Percentiles rank a stretch among this genome's conserved stretches.
Conservation (phyloP, 148 eudicot genomes). For the Heliamphora exappendiculata region DNA sequence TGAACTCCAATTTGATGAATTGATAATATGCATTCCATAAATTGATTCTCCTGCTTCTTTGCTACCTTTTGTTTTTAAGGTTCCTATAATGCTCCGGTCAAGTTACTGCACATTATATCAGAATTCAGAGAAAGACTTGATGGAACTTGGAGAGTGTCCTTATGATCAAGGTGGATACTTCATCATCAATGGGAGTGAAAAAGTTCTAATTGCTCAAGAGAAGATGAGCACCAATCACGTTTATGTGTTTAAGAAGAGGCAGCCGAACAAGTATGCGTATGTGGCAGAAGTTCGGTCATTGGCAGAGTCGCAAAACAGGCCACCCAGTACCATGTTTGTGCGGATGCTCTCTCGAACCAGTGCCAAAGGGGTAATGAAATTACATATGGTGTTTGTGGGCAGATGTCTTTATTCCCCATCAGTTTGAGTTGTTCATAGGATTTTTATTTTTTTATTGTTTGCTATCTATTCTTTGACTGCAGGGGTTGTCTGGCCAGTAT, state of each 20-base stretch:
- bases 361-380: slow-evolving; percentile 78
- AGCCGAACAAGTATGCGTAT: slow-evolving; percentile 58
- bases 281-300: slow-evolving; percentile 54
- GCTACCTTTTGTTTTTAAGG: slow-evolving; percentile 55
- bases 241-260: slow-evolving; percentile 61
- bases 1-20: too few species aligned
- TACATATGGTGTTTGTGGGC: background rate
- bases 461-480: too few species aligned
- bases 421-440: too few species aligned
- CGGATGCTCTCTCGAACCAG: slow-evolving; percentile 80
- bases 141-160: slow-evolving; percentile 96
- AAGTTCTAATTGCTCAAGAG: slow-evolving; percentile 79
- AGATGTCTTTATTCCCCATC: too few species aligned
- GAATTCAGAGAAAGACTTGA: slow-evolving; percentile 89
- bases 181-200: slow-evolving; percentile 77
- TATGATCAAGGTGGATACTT: slow-evolving; percentile 83
- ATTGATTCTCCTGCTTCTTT: background rate
- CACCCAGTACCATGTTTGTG: slow-evolving; percentile 53
- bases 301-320: slow-evolving; percentile 57
- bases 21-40: too few species aligned
- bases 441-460: too few species aligned
- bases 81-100: slow-evolving; percentile 94
- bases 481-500: slow-evolving; percentile 93
- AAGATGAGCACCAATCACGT: slow-evolving; percentile 85
- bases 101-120: slow-evolving; percentile 76